These are phyloP conservation scores for Trichoderma semiorbis DNA, from an alignment of 2,329 filamentous ascomycete species.

Conservation along the genomic window DNA sequence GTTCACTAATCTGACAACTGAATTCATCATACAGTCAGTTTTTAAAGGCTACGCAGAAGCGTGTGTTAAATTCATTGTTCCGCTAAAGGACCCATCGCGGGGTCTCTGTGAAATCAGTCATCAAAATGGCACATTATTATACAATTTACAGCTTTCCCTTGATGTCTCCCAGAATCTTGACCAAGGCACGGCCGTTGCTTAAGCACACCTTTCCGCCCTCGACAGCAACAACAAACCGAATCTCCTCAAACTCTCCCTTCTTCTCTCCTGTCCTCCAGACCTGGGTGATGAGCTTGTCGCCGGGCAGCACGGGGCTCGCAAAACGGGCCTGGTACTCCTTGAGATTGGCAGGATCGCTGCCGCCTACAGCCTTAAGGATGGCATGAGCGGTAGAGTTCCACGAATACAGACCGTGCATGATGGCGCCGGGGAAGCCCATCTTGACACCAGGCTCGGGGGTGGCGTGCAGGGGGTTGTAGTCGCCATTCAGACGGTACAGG, in stretches of 20 bases:
- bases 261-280: constrained; percentile 73
- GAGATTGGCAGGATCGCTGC: constrained; percentile 74
- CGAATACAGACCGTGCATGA: constrained; percentile 85
- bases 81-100: neutral
- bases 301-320: constrained; percentile 77
- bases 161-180: constrained; percentile 57
- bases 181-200: constrained; percentile 79
- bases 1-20: neutral
- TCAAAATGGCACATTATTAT: constrained; percentile 1
- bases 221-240: constrained; percentile 75
- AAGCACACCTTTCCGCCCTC: constrained; percentile 79
- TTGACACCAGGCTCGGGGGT: constrained; percentile 78
- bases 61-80: neutral
- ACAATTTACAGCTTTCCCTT: constrained; percentile 60
- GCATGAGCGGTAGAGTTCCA: constrained; percentile 79
- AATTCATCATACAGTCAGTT: neutral
- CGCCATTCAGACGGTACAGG: constrained; percentile 82
- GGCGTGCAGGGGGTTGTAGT: constrained; percentile 92
- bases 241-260: constrained; percentile 70
- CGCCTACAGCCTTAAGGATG: constrained; percentile 69
- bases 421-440: constrained; percentile 88
- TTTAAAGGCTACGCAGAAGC: neutral
- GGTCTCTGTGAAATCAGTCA: neutral
- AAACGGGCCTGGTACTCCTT: constrained; percentile 88
- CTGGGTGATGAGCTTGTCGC: constrained; percentile 75